Evolutionary conservation across 257 asterid genomes (phyloP), one percentile per base, ranked within the genome.

Genomic region (Forsythia viridissima): DNA sequence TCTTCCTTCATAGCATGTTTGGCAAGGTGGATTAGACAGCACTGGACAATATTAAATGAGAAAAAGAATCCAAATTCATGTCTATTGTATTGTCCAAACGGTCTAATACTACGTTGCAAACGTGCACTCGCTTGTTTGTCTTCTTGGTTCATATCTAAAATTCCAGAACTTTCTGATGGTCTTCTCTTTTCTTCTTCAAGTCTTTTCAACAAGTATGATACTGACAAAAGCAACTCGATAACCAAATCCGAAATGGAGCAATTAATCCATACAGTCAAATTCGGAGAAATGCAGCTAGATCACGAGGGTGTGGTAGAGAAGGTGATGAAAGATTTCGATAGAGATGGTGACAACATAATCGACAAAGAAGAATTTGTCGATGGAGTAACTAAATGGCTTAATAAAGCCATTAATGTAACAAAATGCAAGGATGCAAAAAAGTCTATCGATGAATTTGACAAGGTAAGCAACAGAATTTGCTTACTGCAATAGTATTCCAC

Each of bases 361-460:
- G 83, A 81, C 0, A 80, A 80, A 37, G 80, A 44, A 44, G 93
- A 89, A 46, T 89, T 89, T 68, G 73, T 81, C 0, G 30, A 80
- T n/a, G 90, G 91, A 43, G 65, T 87, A 38, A 48, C 79, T 76
- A 89, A 78, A 61, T 87, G 91, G 91, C 84, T 89, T 57, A 77
- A 80, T 1, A 77, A 85, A 73, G 91, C 91, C 77, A 76, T 65
- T 80, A 80, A 76, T 9, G 72, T 77, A 2, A 75, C 80, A 38
- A 77, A 80, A 71, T 76, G 78, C 77, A 73, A 77, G 10, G 81
- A 79, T 73, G 76, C 61, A 21, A 84, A 77, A 20, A 73, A 18
- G 36, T 80, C 78, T 2, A 77, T 84, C 5, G 82, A 84, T 21
- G 88, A 86, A 65, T 87, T 80, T 63, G 81, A 87, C 81, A 84